These are phyloP conservation scores for Nectriaceae sp. DNA, from an alignment of 2,329 filamentous ascomycete species.

Conservation along the genomic window DNA sequence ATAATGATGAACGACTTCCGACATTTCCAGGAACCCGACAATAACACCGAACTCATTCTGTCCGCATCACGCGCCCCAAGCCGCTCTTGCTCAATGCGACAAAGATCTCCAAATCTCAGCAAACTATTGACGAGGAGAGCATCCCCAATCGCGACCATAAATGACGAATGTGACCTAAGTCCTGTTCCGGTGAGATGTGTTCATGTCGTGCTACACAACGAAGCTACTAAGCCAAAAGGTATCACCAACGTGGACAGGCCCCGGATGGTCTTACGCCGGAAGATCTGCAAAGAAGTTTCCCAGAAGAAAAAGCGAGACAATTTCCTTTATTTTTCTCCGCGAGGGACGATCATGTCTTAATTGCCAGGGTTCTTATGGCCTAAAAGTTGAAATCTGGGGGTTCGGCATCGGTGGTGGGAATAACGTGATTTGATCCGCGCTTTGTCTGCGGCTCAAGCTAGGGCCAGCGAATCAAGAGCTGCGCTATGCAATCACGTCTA, in stretches of 20 bases:
- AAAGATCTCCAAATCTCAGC: constrained; percentile 13
- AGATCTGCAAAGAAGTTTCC: constrained; percentile 18
- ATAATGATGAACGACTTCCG: neutral
- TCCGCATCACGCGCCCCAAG: too few species aligned
- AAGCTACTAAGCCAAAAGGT: constrained; percentile 1
- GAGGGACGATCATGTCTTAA: constrained; percentile 4
- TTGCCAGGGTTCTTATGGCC: neutral
- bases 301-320: constrained; percentile 15
- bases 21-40: neutral
- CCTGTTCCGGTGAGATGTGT: neutral
- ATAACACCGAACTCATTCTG: neutral
- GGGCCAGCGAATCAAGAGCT: constrained; percentile 12
- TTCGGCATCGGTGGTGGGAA: constrained; percentile 20
- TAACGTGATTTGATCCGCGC: constrained; percentile 24
- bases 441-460: constrained; percentile 10
- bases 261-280: constrained; percentile 1
- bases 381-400: constrained; percentile 15
- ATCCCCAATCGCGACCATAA: constrained; percentile 1
- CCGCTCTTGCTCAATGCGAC: constrained; percentile 6
- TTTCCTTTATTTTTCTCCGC: neutral
- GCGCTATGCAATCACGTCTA: constrained; percentile 13
- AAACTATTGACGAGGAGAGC: constrained; percentile 5
- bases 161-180: constrained; percentile 13
- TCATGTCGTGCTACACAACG: constrained; percentile 7
- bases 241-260: too few species aligned